These are phyloP conservation scores for Penicillium goetzii DNA, from an alignment of 495 filamentous ascomycete genomes.

Conservation along the genomic window DNA sequence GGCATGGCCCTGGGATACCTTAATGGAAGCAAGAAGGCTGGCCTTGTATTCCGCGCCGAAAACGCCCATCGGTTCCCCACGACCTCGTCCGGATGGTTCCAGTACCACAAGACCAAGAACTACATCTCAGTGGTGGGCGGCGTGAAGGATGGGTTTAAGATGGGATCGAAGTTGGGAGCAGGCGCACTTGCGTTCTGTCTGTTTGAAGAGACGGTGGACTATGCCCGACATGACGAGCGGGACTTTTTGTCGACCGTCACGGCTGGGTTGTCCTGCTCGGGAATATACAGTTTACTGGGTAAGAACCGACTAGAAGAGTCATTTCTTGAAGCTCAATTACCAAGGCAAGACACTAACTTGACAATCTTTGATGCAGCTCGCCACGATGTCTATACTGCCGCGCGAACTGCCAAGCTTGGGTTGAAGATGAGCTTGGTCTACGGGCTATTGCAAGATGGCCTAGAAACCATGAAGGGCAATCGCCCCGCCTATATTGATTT, in stretches of 20 bases:
- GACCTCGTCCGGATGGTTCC: constrained; percentile 84
- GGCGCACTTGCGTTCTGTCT: constrained; percentile 70
- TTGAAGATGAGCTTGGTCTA: constrained; percentile 76
- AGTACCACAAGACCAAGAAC: constrained; percentile 98
- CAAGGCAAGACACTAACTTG: constrained; percentile 20
- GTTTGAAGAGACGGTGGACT: constrained; percentile 84
- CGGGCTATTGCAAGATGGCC: constrained; percentile 77
- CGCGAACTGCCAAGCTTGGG: constrained; percentile 80
- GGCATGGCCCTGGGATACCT: constrained; percentile 71
- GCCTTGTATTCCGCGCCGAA: constrained; percentile 86
- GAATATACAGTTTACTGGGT: constrained; percentile 88
- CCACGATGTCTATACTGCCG: constrained; percentile 79
- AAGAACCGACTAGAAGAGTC: constrained; percentile 33
- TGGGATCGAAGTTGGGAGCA: constrained; percentile 69
- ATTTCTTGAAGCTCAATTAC: neutral
- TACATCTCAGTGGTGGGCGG: constrained; percentile 78
- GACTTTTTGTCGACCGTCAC: constrained; percentile 38
- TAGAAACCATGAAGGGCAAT: constrained; percentile 67
- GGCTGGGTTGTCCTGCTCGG: constrained; percentile 79
- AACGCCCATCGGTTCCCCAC: constrained; percentile 89
- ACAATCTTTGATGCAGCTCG: constrained; percentile 57
- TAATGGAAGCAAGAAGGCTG: constrained; percentile 71
- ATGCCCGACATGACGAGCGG: constrained; percentile 56
- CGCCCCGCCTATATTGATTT: constrained; percentile 73
- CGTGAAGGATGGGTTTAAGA: constrained; percentile 72